A percentile compares a stretch with the other conserved stretches of the same genome.
Evolutionary conservation across 345 rosid species (phyloP).

Genomic region (Populus euphratica): DNA sequence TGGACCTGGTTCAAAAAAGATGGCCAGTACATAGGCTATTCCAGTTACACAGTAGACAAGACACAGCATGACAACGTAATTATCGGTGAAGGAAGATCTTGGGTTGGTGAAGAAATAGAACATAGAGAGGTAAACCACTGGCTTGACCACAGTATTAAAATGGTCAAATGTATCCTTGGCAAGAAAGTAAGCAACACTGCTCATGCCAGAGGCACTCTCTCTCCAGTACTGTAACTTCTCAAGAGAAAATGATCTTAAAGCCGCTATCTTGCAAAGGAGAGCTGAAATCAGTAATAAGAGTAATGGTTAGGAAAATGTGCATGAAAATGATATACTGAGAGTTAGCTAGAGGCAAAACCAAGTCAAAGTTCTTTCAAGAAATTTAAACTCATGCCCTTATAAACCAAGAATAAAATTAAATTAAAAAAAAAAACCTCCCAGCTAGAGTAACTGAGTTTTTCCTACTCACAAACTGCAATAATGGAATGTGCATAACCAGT

Average conservation of each 20-base stretch:
- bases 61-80: constrained; percentile 74
- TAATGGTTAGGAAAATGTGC: constrained; percentile 2
- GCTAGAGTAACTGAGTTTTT: neutral
- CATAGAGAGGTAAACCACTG: constrained; percentile 86
- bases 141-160: constrained; percentile 75
- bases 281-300: constrained; percentile 45
- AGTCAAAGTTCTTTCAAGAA: neutral
- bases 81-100: constrained; percentile 71
- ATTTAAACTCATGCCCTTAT: neutral
- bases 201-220: constrained; percentile 91
- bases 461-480: constrained; percentile 87
- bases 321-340: neutral
- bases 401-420: constrained; percentile 1
- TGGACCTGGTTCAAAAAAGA: constrained; percentile 73
- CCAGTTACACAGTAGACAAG: constrained; percentile 96
- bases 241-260: constrained; percentile 81
- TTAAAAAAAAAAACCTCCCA: neutral
- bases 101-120: constrained; percentile 91
- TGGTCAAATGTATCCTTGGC: constrained; percentile 89
- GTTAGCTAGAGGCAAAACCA: neutral
- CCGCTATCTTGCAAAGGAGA: constrained; percentile 85
- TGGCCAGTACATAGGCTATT: constrained; percentile 76
- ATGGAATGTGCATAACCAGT: constrained; percentile 70
- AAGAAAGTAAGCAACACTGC: constrained; percentile 84
- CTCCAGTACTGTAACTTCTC: constrained; percentile 94